Evolutionary conservation across 352 stramenopile species (phyloP), one percentile per base, ranked within the genome.

Genomic region (Phytophthora sojae): DNA sequence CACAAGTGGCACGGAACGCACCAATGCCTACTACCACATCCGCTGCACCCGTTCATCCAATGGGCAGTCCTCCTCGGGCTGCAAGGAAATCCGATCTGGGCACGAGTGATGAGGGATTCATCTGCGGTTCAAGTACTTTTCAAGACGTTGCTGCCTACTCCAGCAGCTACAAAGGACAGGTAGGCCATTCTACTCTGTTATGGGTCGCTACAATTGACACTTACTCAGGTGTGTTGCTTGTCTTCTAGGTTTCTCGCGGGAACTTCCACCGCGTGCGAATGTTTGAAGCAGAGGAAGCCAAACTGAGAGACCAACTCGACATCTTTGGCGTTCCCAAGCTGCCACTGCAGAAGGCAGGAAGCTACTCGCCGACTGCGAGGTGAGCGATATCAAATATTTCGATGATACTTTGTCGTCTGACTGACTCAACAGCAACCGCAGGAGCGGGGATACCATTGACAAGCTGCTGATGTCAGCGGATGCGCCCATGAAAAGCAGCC

Each of bases 161-260:
- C 7, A 91, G 82, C 60, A 91, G 85, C 80, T 88, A 90, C 71
- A 85, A 89, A 75, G 81, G 70, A 50, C 81, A 89, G 64, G 77
- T 64, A 37, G 52, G 25, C 15, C 6, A 25, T n/a, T 6, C 6
- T 17, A 51, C 21, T 30, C 14, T 39, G 9, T 39, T 12, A 39
- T 2, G 26, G 4, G 26, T 39, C 32, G 32, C 9, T 39, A 39
- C 32, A 11, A 12, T 4, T 39, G 32, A 39, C 12, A 14, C 32
- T 15, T 39, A 39, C 32, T 39, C 32, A 19, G 17, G 19, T 47
- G 39, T 6, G 39, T 7, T 47, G 39, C 4, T 47, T 47, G 39
- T 14, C 32, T 39, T 57, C 62, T 42, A 86, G 72, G 37, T 82
- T 29, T 42, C 67, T 5, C 77, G 82, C 17, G 70, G 76, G 5